Evolutionary conservation across 495 filamentous ascomycete species (phyloP), one percentile per base, ranked within the genome.

Genomic region (Schizothecium vesticola): DNA sequence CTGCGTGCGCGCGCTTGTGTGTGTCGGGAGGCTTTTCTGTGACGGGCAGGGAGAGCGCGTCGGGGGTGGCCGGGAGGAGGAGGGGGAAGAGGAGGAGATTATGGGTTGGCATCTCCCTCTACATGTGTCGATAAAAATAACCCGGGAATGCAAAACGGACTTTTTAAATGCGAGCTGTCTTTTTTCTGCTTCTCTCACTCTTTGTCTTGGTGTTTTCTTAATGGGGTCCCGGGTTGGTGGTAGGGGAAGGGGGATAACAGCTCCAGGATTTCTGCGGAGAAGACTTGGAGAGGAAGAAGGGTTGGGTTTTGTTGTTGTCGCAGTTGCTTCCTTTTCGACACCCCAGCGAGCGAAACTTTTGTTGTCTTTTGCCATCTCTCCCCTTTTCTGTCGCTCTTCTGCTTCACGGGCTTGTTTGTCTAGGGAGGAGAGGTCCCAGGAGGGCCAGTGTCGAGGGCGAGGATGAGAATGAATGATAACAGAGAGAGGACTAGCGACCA

Each of bases 91-190:
- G 65, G 43, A 16, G 11, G 28, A n/a, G 60, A 8, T 22, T 59
- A 33, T 57, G 56, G 33, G 56, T 26, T 43, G 31, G 13, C 33
- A 51, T 68, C 29, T 67, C 66, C 67, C 65, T 67, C 59, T 55
- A 59, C 62, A 61, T 70, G 61, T 70, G 69, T 70, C 68, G 60
- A 68, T 70, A 68, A 70, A 69, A 70, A 67, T 68, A 69, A 60
- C 64, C 43, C 66, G 69, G 69, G 57, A 70, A 70, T 70, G 69
- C 69, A 68, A 70, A 70, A 68, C 69, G 69, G 69, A 64, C 16
- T 65, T 36, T 65, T 58, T 65, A 24, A 26, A 24, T 58, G 12
- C 23, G 24, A 55, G 29, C 22, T 51, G 36, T 55, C 57, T 66
- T 16, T 33, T 26, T 68, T 29, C 43, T 70, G 43, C 61, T 25